A percentile compares a stretch with the other conserved stretches of the same genome.
Conservation (phyloP, 176 grass and related monocot species). For the Thalia dealbata region DNA sequence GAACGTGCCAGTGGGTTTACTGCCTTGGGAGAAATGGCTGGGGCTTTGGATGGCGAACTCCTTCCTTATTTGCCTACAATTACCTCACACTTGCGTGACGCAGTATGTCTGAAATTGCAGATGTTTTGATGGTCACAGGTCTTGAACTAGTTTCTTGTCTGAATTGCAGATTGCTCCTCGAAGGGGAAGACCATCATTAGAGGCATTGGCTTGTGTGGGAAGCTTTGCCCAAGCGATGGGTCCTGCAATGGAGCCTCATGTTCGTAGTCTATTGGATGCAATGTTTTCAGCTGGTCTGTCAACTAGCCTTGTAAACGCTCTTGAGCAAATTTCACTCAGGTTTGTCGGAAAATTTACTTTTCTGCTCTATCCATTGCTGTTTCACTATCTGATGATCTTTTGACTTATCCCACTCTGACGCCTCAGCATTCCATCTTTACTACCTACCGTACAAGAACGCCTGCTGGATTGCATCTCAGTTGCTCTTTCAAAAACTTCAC, state of each 20-base stretch:
- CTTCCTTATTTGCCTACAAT: slow-evolving; percentile 78
- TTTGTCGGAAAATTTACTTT: slow-evolving; percentile 15
- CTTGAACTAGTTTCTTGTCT: slow-evolving; percentile 14
- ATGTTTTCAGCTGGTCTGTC: slow-evolving; percentile 90
- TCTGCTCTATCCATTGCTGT: not conserved
- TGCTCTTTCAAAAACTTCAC: slow-evolving; percentile 67
- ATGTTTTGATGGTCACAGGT: not conserved
- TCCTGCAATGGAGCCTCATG: slow-evolving; percentile 89
- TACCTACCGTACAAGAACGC: slow-evolving; percentile 78
- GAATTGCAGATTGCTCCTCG: slow-evolving; percentile 86
- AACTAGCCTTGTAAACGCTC: slow-evolving; percentile 65
- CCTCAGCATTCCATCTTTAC: slow-evolving; percentile 73
- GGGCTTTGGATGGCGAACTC: slow-evolving; percentile 82
- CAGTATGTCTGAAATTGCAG: slow-evolving; percentile 37
- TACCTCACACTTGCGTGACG: slow-evolving; percentile 72
- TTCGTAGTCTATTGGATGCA: slow-evolving; percentile 70
- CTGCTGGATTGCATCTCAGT: slow-evolving; percentile 77
- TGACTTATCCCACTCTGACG: slow-evolving; percentile 7
- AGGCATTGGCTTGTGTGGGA: slow-evolving; percentile 93
- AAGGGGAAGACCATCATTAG: slow-evolving; percentile 77
- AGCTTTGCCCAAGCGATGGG: slow-evolving; percentile 87
- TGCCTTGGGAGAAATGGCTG: slow-evolving; percentile 97
- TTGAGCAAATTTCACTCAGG: slow-evolving; percentile 71
- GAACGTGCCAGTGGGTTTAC: slow-evolving; percentile 91
- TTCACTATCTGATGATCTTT: not conserved